A percentile compares a stretch with the other conserved stretches of the same genome.
Evolutionary conservation across 2,329 filamentous ascomycete species (phyloP).

Genomic region (Erysiphe pulchra): DNA sequence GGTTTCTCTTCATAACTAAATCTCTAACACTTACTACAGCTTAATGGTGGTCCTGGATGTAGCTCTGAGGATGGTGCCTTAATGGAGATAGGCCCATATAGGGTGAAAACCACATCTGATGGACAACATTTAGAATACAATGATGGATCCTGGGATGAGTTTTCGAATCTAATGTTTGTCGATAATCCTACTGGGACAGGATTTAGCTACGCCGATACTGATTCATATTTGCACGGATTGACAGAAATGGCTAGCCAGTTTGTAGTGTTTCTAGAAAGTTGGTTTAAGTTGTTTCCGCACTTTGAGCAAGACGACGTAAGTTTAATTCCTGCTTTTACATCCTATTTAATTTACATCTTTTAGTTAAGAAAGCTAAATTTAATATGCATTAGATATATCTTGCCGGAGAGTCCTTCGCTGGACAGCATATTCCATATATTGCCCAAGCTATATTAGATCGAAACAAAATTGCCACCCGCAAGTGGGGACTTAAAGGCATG

Average conservation of each 20-base stretch:
- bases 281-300: constrained; percentile 72
- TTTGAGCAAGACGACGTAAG: constrained; percentile 78
- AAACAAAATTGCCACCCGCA: constrained; percentile 35
- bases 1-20: not conserved
- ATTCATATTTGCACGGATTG: constrained; percentile 67
- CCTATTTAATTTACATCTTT: not conserved
- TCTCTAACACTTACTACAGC: not conserved
- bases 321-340: not conserved
- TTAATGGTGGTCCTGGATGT: constrained; percentile 82
- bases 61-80: constrained; percentile 54
- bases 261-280: constrained; percentile 70
- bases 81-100: constrained; percentile 91
- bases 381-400: constrained; percentile 47
- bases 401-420: constrained; percentile 87
- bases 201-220: constrained; percentile 81
- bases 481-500: constrained; percentile 63
- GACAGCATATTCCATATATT: constrained; percentile 93
- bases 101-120: constrained; percentile 43
- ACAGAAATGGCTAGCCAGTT: constrained; percentile 79
- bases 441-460: constrained; percentile 72
- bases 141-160: constrained; percentile 95
- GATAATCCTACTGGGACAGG: constrained; percentile 94
- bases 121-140: constrained; percentile 40
- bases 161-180: constrained; percentile 86
- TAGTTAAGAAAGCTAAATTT: constrained; percentile 5